These are phyloP conservation scores for Xylaria sp. DNA, from an alignment of 2,329 filamentous ascomycete genomes.

Conservation along the genomic window DNA sequence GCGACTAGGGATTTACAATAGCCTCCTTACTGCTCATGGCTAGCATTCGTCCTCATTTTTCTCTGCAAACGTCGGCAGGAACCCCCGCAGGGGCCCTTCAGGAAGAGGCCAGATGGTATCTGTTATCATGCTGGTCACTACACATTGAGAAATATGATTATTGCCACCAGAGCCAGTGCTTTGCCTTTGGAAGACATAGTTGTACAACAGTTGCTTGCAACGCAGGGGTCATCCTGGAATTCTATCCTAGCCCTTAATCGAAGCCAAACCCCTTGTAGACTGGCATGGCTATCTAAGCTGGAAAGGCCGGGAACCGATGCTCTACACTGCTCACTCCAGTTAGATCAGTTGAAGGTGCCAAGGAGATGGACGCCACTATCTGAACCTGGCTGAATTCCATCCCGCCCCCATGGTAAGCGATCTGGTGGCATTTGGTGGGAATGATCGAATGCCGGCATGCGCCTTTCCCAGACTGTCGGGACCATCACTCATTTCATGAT, in stretches of 20 bases:
- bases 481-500: not conserved
- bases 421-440: constrained; percentile 20
- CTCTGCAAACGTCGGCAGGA: not conserved
- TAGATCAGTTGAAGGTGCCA: constrained; percentile 10
- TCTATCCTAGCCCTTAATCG: not conserved
- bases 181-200: constrained; percentile 26
- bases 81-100: not conserved
- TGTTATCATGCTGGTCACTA: constrained; percentile 11
- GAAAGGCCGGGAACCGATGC: constrained; percentile 11
- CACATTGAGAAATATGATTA: constrained; percentile 3
- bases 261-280: constrained; percentile 6
- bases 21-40: not conserved
- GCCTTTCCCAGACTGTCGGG: constrained; percentile 16
- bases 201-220: constrained; percentile 2
- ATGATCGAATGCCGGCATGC: constrained; percentile 15
- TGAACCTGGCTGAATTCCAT: constrained; percentile 17
- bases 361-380: constrained; percentile 9
- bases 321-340: not conserved
- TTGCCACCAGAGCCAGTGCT: constrained; percentile 16
- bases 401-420: constrained; percentile 30
- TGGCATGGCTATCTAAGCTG: not conserved
- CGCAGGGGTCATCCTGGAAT: constrained; percentile 19
- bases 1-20: constrained; percentile 10
- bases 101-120: not conserved
- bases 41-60: not conserved